Conservation (phyloP, 345 rosid species). For the Microthlaspi erraticum region DNA sequence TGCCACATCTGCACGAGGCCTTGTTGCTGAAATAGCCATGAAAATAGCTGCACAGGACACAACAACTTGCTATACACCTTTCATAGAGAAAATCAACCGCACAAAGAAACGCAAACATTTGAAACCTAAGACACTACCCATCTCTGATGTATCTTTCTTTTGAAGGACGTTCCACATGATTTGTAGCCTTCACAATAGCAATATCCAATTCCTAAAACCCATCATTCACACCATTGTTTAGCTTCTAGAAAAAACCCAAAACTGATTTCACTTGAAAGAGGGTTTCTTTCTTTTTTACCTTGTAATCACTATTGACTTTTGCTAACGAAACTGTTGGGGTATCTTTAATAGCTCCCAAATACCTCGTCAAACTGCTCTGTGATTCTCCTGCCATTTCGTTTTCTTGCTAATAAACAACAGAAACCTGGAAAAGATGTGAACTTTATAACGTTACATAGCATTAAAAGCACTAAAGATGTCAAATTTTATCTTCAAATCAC, state of each 20-base stretch:
- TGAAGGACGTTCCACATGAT: slow-evolving; percentile 92
- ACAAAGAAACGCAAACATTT: not conserved
- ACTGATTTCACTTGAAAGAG: not conserved
- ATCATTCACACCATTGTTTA: slow-evolving; percentile 18
- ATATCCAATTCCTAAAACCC: slow-evolving; percentile 82
- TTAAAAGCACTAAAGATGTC: slow-evolving; percentile 9
- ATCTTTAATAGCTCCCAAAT: slow-evolving; percentile 95
- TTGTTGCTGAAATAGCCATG: slow-evolving; percentile 88
- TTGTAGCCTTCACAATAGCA: slow-evolving; percentile 94
- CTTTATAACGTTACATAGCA: slow-evolving; percentile 4
- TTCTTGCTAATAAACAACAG: slow-evolving; percentile 31
- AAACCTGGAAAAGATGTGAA: slow-evolving; percentile 21
- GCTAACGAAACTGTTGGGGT: slow-evolving; percentile 97
- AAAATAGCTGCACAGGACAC: slow-evolving; percentile 77
- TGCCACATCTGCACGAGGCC: slow-evolving; percentile 99
- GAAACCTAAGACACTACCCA: slow-evolving; percentile 38
- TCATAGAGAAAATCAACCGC: not conserved
- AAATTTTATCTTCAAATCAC: slow-evolving; percentile 28
- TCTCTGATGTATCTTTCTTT: slow-evolving; percentile 89
- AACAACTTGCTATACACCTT: not conserved
- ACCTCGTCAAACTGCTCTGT: slow-evolving; percentile 89
- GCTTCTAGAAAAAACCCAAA: slow-evolving; percentile 2
- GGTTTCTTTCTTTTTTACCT: slow-evolving; percentile 53
- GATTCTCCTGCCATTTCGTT: slow-evolving; percentile 79
- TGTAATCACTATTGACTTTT: slow-evolving; percentile 93